Evolutionary conservation across 139 green algal genomes (phyloP), one percentile per base, ranked within the genome.

Genomic region (Haematococcus lacustris): DNA sequence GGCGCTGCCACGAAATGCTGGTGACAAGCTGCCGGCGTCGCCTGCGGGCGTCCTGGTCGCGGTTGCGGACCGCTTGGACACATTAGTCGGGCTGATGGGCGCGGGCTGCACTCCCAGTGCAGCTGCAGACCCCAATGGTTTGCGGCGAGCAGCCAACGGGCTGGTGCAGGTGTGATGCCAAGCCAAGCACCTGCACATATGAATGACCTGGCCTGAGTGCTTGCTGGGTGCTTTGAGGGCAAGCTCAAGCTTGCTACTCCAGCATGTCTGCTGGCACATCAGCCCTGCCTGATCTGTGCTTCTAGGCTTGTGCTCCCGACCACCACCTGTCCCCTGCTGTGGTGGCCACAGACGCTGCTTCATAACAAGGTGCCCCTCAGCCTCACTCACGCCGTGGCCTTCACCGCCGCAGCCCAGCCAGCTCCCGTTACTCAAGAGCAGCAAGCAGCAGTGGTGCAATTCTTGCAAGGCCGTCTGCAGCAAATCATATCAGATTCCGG

Each of bases 21-120:
- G 89, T 21, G 93, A 98, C 76, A 9, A 62, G 6, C 76, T 97
- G 41, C 92, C 93, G 0, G 6, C 61, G 13, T 88, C 80, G 17
- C 61, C 70, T 0, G 85, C 91, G 0, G 92, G 92, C 39, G 80
- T 93, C 32, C 39, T 83, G 60, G 83, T 90, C 38, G 77, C 82
- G 32, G 77, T 91, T 6, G 82, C 85, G 0, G 90, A 95, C 73
- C 76, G 88, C 57, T 71, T 98, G 51, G 96, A 99, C 76, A 91
- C 86, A 39, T 76, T 99, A 39, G 95, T 98, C 21, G 96, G 96
- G 0, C 83, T 99, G 61, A 89, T 96, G 73, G 91, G 88, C 3
- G 92, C 89, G 32, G 90, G 87, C n/a, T 92, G 91, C 61, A 89
- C 86, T 26, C 94, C 96, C n/a, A 91, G 85, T 28, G 92, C 93